Base-by-base conservation (phyloP, 305 asterid species). In the Rubia tinctorum region DNA sequence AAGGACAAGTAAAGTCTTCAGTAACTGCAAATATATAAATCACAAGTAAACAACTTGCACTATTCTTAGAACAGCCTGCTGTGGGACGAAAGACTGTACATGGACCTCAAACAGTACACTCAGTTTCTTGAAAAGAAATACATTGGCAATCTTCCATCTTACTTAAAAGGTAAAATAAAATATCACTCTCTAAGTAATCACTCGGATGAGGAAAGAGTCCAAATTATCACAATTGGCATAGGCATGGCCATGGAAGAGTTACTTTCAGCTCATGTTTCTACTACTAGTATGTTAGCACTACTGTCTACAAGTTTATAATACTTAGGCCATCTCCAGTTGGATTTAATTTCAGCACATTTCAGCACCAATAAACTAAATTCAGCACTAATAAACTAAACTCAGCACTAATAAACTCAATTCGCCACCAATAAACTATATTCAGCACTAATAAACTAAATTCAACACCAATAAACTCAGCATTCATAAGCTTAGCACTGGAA, bases 1-100 rank as follows among this genome's bases (percentile, higher is more conserved):
- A 91, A 80, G 99, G 94, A 90, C 99, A 96, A 10, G 98, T 63
- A 78, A 96, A 96, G 83, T 96, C 98, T 82, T 96, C 99, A 20
- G 98, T 96, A 81, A 96, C 99, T 96, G 97, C 81, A 79, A 76
- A 75, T 43, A 72, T 61, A 78, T 70, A 83, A 73, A 23, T 49
- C 75, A 79, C 82, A 87, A 79, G 81, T 82, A 62, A 78, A 79
- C 71, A 70, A 66, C 73, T 73, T 61, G 68, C 67, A 75, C 75
- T 70, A 72, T 55, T 77, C 76, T 60, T 43, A 64, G 56, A 51
- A 18, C 43, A 44, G 12, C 66, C 39, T 20, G 43, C 65, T 40
- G 27, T 23, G 15, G 58, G 25, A 40, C n/a, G 7, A 20, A 59
- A 58, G 42, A 39, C 20, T 14, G 22, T 71, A 56, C 15, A 13